Evolutionary conservation across 495 filamentous ascomycete species (phyloP), one percentile per base, ranked within the genome.

Genomic region (Physcia stellaris): DNA sequence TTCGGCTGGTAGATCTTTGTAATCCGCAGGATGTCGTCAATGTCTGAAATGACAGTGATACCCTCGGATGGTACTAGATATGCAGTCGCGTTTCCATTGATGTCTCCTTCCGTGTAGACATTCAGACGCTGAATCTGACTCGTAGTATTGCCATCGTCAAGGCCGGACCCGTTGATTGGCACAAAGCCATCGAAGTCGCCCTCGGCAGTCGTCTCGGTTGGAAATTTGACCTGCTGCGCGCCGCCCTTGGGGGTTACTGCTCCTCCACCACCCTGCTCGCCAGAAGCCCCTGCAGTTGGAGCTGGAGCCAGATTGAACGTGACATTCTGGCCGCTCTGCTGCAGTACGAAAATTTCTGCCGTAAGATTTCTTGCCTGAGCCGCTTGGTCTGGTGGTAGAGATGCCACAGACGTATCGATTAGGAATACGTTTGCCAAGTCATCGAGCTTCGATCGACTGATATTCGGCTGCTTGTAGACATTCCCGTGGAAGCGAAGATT

Each of bases 11-110:
- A 86, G 58, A 87, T 86, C 56, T 83, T 80, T 33, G 82, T 86
- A n/a, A 85, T 58, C 20, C 82, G 77, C 1, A 87, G 70, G 45
- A 85, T 82, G 54, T 86, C 82, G 41, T 86, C 81, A 44, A 86
- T 80, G 47, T 87, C 80, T 21, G 73, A 78, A 39, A 85, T 61
- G 33, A 84, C 64, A 7, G 80, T 83, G 13, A 83, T 48, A 19
- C 79, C 82, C 5, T 59, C 59, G 0, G 71, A 54, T 2, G 80
- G 79, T 1, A 86, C 76, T 1, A 87, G 72, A 54, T 83, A 86
- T 2, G 79, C 75, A 3, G 81, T 87, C 15, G 74, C 68, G 49
- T 87, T 87, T 31, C 82, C 81, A 4, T 64, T 68, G 18, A 67
- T 54, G 24, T 73, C 71, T 13, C 73, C 73, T 22, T 72, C 63